Base-by-base conservation (phyloP, 2,329 filamentous ascomycete species). In the Claviceps sp. region DNA sequence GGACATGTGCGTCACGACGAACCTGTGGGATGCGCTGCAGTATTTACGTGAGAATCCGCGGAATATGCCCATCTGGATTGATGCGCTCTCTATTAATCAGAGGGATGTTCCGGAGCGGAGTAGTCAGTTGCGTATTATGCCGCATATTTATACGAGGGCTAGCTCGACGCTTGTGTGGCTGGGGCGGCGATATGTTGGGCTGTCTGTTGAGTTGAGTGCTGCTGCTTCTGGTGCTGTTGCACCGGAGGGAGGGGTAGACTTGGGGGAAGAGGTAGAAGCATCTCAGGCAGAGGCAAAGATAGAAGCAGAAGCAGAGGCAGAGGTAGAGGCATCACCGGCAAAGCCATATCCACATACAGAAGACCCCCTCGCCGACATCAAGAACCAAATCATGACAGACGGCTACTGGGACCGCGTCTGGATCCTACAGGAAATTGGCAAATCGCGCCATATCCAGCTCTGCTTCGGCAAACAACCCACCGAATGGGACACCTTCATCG, bases 101-200 rank as follows among this genome's bases (percentile, higher is more conserved):
- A 38, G 34, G 1, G 52, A 59, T 47, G 34, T 51, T 2, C 34
- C 44, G 4, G 59, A 60, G 50, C 54, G 55, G 26, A 55, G 30
- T 34, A 40, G 50, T 11, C 55, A 61, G 52, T 40, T 61, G 40
- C 51, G 52, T 22, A 53, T 59, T 30, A 60, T 59, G 59, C 53
- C 53, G 43, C 52, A 55, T 37, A 59, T 59, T n/a, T 60, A 57
- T 51, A 44, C 50, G 1, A 49, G 51, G 16, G 57, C 57, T 8
- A 46, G 41, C 14, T 43, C 48, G 11, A 58, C 58, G n/a, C 30
- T 59, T 5, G 52, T 58, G 9, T 60, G 55, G 54, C 54, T 60
- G 6, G 57, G 58, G 5, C 40, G 14, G 7, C 37, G 49, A 48
- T 50, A 54, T 42, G 13, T 46, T 8, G 26, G 51, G 47, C 41